Conservation (phyloP, 257 asterid species). For the Przewalskia tangutica region DNA sequence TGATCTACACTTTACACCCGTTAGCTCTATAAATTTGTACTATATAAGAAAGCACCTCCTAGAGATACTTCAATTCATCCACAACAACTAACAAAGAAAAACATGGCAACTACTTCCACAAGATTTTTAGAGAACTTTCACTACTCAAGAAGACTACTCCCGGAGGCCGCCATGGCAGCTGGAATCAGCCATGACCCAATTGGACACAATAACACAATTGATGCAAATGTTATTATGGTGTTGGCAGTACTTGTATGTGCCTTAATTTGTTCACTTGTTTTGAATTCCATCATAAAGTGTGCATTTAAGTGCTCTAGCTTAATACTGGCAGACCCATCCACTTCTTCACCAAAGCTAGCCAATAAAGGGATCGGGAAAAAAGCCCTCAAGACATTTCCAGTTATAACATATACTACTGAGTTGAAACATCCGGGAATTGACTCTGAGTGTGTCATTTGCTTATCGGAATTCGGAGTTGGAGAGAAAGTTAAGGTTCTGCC, state of each 20-base stretch:
- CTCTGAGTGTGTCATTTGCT: neutral
- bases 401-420: neutral
- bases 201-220: neutral
- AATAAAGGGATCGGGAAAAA: neutral
- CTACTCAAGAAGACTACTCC: neutral
- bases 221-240: slow-evolving; percentile 4
- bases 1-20: neutral
- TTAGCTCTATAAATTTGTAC: too few relatives aligned
- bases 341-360: neutral
- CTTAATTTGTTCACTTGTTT: slow-evolving; percentile 3
- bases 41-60: neutral
- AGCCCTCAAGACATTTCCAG: neutral
- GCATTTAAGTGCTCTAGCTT: neutral
- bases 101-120: neutral
- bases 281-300: neutral
- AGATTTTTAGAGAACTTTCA: neutral
- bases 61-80: neutral
- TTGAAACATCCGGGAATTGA: neutral
- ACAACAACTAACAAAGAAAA: neutral
- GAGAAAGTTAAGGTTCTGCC: neutral
- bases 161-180: neutral
- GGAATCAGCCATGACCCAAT: neutral
- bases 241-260: slow-evolving; percentile 1
- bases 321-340: neutral
- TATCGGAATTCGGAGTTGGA: neutral